Evolutionary conservation across 2,329 filamentous ascomycete species (phyloP), one percentile per base, ranked within the genome.

Genomic region (Malbranchea zuffiana): DNA sequence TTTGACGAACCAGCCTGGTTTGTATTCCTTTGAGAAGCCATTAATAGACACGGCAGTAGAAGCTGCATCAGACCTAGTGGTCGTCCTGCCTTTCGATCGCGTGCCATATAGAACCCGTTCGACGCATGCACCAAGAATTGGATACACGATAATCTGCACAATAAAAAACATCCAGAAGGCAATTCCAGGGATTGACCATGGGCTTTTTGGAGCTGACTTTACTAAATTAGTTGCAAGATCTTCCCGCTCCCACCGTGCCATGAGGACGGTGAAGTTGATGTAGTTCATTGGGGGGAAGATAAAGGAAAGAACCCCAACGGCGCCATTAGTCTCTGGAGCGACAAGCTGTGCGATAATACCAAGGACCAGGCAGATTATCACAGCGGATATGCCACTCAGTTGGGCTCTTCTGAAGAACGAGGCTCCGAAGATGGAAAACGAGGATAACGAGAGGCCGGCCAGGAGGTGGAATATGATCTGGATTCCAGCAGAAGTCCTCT

Each of bases 281-380:
- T 85, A 94, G 49, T 85, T 87, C 67, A 87, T 92, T 0, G 87
- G 82, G 0, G 84, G 74, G 53, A 95, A 95, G 0, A 95, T 58
- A 10, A 92, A 54, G 42, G 80, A 80, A 8, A 93, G 66, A 3
- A 83, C 63, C 4, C 72, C 69, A 3, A 88, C 81, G 1, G 75
- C 69, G 1, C 64, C 75, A 1, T 78, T 82, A 6, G 61, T 65
- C 24, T 36, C 20, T 12, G 49, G 44, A 0, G 71, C 75, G 12
- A 83, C 65, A 11, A 84, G 75, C 57, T 95, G 87, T 0, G 85
- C 79, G 15, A 94, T 66, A 47, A 95, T 82, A 11, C 81, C 86
- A 1, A 95, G 67, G 2, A 92, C 61, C 17, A 92, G 70, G 8
- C 75, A 78, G 12, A 74, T 61, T 17, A 95, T 78, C 6, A 80